Evolutionary conservation across 2,329 filamentous ascomycete genomes (phyloP).

Genomic region (Cladobotryum protrusum): DNA sequence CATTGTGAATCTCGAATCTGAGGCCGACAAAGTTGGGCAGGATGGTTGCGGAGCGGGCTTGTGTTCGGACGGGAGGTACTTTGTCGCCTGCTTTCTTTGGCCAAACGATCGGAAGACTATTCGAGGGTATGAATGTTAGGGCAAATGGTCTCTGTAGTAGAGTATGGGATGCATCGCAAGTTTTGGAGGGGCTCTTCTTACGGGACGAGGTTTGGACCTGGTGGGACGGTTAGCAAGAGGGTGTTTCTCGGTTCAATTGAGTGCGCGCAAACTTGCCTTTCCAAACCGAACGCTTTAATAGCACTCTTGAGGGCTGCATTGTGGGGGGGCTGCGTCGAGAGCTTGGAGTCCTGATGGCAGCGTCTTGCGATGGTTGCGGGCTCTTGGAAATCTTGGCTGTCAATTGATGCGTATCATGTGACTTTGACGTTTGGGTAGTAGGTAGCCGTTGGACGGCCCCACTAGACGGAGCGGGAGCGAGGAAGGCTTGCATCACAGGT

Average conservation of each 20-base stretch:
- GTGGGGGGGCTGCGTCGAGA: conserved; percentile 15
- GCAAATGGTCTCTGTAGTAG: conserved; percentile 1
- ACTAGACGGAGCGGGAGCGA: background rate
- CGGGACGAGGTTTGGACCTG: conserved; percentile 50
- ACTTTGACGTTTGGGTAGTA: background rate
- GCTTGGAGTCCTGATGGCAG: background rate
- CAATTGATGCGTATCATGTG: background rate
- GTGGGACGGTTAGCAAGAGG: conserved; percentile 16
- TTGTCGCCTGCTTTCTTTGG: conserved; percentile 54
- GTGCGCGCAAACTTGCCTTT: conserved; percentile 57
- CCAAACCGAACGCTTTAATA: conserved; percentile 76
- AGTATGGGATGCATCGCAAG: conserved; percentile 9
- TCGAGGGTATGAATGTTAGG: background rate
- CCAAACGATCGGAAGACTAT: conserved; percentile 57
- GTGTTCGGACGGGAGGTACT: conserved; percentile 71
- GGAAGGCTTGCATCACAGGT: background rate
- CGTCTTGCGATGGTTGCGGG: background rate
- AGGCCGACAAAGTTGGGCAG: conserved; percentile 87
- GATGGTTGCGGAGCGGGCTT: conserved; percentile 82
- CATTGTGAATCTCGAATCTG: conserved; percentile 86
- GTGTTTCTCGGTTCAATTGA: background rate
- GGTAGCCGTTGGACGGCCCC: background rate
- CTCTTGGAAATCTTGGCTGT: conserved; percentile 7
- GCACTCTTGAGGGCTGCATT: conserved; percentile 64
- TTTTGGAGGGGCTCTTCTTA: conserved; percentile 28